These are phyloP conservation scores for Herpetomonas samuelpessoai DNA, from an alignment of 208 protist species.

Conservation along the genomic window DNA sequence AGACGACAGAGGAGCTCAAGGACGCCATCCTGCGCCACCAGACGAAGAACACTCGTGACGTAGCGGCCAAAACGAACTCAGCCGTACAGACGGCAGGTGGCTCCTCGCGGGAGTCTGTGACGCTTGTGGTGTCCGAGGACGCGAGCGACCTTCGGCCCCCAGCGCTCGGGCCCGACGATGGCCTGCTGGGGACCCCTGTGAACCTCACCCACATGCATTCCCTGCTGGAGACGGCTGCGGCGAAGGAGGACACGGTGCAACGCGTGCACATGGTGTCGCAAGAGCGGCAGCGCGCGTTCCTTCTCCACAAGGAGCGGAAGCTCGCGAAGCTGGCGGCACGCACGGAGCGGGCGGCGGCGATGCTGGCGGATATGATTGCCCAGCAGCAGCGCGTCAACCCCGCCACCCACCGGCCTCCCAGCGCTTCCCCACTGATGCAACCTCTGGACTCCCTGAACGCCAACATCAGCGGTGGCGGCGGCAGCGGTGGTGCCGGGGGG, in stretches of 20 bases:
- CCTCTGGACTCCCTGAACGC: background rate
- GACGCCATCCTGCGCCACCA: background rate
- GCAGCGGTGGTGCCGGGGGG: background rate
- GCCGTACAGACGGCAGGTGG: background rate
- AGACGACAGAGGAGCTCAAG: slow-evolving; percentile 18
- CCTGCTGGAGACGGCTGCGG: slow-evolving; percentile 27
- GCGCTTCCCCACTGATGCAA: too few relatives aligned
- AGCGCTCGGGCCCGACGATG: background rate
- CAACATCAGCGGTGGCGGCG: background rate
- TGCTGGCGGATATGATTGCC: background rate
- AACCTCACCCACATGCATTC: slow-evolving; percentile 13
- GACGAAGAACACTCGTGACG: background rate
- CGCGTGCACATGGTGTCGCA: slow-evolving; percentile 22
- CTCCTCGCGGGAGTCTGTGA: background rate
- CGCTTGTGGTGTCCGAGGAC: background rate
- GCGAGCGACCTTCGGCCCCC: background rate
- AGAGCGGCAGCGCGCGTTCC: slow-evolving; percentile 10
- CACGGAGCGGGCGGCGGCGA: background rate
- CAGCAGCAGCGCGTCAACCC: background rate
- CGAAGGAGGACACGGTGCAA: slow-evolving; percentile 34
- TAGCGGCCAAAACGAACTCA: background rate
- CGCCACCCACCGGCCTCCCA: too few relatives aligned
- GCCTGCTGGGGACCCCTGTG: background rate
- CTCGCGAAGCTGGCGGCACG: background rate
- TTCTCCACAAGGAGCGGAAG: slow-evolving; percentile 8